Conservation (phyloP, 768 basidiomycete genomes). For the Tephrocybe rancida region DNA sequence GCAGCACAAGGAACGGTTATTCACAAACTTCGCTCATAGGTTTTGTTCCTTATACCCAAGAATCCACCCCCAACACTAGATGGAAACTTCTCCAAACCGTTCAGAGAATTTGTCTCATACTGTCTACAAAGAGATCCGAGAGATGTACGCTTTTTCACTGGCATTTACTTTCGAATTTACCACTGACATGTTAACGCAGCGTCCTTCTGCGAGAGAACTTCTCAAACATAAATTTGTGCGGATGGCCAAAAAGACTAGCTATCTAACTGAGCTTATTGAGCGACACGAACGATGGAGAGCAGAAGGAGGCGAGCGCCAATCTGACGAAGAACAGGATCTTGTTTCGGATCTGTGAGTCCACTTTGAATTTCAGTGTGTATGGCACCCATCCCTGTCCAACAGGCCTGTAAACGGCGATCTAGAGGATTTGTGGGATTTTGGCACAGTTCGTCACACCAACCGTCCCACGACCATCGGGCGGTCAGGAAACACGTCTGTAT, state of each 20-base stretch:
- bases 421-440: constrained; percentile 97
- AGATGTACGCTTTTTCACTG: constrained; percentile 55
- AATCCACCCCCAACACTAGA: constrained; percentile 93
- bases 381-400: constrained; percentile 8
- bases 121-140: constrained; percentile 95
- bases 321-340: constrained; percentile 68
- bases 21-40: constrained; percentile 45
- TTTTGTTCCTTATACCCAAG: constrained; percentile 97
- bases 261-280: constrained; percentile 95
- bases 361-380: constrained; percentile 2
- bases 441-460: constrained; percentile 83
- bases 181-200: constrained; percentile 45
- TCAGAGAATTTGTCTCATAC: constrained; percentile 90
- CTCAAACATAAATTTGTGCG: constrained; percentile 96
- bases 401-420: constrained; percentile 61
- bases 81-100: constrained; percentile 87
- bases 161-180: constrained; percentile 12
- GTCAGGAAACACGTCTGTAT: constrained; percentile 55
- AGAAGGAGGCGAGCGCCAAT: constrained; percentile 78
- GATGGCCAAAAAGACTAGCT: constrained; percentile 92
- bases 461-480: constrained; percentile 69
- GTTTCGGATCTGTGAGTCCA: constrained; percentile 64
- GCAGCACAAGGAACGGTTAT: background rate
- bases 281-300: constrained; percentile 92
- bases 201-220: constrained; percentile 92